These are phyloP conservation scores for Fusarium stilboides DNA, from an alignment of 2,329 filamentous ascomycete species.

Conservation along the genomic window DNA sequence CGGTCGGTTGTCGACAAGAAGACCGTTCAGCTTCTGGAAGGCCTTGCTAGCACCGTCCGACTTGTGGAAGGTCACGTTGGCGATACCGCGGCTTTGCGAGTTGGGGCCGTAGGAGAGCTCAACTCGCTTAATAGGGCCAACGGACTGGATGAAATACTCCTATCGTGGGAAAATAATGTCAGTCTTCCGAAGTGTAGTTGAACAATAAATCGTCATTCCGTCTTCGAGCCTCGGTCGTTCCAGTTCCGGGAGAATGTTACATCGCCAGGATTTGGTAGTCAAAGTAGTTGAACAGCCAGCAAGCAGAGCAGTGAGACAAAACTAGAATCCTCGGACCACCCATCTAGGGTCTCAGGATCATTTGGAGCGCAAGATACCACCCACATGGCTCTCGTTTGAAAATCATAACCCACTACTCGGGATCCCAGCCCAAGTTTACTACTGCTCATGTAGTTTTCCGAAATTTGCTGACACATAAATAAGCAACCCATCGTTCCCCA, in stretches of 20 bases:
- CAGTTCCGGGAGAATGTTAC: conserved; percentile 49
- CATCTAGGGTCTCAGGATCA: conserved; percentile 15
- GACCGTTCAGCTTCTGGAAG: conserved; percentile 85
- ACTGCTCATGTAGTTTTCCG: conserved; percentile 18
- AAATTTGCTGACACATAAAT: conserved; percentile 4
- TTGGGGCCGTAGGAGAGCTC: conserved; percentile 94
- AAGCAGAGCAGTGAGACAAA: conserved; percentile 53
- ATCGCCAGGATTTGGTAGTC: conserved; percentile 42
- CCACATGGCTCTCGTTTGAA: conserved; percentile 25
- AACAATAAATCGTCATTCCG: conserved; percentile 50
- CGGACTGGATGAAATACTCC: conserved; percentile 94
- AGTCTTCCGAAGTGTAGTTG: conserved; percentile 67
- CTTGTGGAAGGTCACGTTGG: conserved; percentile 88
- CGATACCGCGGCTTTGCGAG: conserved; percentile 91
- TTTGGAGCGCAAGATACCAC: conserved; percentile 25
- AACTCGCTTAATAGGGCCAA: conserved; percentile 92
- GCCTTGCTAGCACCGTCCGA: conserved; percentile 88
- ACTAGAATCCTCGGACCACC: conserved; percentile 21
- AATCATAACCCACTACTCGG: conserved; percentile 39
- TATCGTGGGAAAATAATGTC: conserved; percentile 77
- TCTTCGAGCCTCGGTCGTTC: conserved; percentile 53
- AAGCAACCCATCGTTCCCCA: conserved; percentile 12
- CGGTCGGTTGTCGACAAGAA: conserved; percentile 89
- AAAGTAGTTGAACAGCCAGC: conserved; percentile 41
- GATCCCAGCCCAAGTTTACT: conserved; percentile 36